Percentiles rank a stretch among this genome's conserved stretches.
Evolutionary conservation across 108 stramenopile genomes (phyloP).

Genomic region (Cyclotella choctawhatcheeana): DNA sequence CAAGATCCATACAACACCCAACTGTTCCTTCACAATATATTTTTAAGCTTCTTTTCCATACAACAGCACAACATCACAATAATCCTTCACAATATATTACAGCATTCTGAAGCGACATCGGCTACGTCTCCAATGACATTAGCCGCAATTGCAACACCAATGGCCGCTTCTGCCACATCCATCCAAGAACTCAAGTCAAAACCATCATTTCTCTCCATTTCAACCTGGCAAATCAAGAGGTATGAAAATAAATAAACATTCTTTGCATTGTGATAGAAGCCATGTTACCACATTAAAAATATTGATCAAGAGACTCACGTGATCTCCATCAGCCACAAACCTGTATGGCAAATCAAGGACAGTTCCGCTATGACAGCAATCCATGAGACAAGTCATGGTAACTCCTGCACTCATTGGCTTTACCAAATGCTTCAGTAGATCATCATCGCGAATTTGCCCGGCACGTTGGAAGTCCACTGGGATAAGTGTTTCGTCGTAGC

Average conservation of each 20-base stretch:
- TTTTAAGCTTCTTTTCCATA: background rate
- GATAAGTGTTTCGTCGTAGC: conserved; percentile 82
- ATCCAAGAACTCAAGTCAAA: conserved; percentile 16
- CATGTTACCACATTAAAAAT: background rate
- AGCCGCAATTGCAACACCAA: conserved; percentile 3
- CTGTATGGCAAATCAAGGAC: conserved; percentile 79
- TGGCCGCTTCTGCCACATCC: background rate
- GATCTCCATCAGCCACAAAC: conserved; percentile 64
- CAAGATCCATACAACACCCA: background rate
- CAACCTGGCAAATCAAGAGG: background rate
- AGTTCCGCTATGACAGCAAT: conserved; percentile 58
- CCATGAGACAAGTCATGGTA: conserved; percentile 62
- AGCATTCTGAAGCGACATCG: conserved; percentile 7
- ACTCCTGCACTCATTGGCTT: conserved; percentile 76
- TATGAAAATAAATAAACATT: background rate
- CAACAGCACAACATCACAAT: background rate
- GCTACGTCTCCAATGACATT: background rate
- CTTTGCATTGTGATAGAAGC: too few species aligned
- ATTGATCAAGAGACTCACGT: conserved; percentile 6
- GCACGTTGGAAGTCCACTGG: conserved; percentile 83
- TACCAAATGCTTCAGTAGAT: conserved; percentile 75
- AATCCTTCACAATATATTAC: conserved; percentile 18
- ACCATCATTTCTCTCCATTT: conserved; percentile 26
- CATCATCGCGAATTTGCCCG: conserved; percentile 91
- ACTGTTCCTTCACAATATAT: background rate